These are phyloP conservation scores for Fusarium ambrosium DNA, from an alignment of 2,329 filamentous ascomycete genomes.

Conservation along the genomic window DNA sequence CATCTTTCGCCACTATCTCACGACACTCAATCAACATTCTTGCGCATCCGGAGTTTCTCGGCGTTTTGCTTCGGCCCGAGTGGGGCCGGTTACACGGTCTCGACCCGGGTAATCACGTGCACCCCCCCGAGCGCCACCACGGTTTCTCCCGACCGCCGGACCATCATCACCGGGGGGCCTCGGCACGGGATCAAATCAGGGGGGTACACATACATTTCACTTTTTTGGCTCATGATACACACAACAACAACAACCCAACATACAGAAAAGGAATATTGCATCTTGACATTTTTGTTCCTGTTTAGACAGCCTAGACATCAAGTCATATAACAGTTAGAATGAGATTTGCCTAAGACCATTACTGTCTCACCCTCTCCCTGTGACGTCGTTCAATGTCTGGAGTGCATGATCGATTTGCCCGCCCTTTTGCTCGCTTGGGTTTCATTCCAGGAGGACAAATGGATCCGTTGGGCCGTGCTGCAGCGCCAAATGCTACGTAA, in stretches of 20 bases:
- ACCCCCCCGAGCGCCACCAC: conserved; percentile 21
- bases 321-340: conserved; percentile 29
- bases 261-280: background rate
- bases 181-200: background rate
- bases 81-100: conserved; percentile 33
- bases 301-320: conserved; percentile 34
- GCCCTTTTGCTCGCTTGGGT: background rate
- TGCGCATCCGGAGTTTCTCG: conserved; percentile 29
- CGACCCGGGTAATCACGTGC: conserved; percentile 37
- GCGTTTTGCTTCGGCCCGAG: conserved; percentile 33
- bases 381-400: background rate
- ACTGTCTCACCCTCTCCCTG: background rate
- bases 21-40: conserved; percentile 15
- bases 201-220: conserved; percentile 6
- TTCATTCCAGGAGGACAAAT: background rate
- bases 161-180: background rate
- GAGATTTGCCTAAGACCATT: conserved; percentile 11
- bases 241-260: background rate
- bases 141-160: conserved; percentile 28
- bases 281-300: conserved; percentile 3
- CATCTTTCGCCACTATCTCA: background rate
- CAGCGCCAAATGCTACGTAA: background rate
- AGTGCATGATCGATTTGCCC: background rate
- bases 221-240: conserved; percentile 3
- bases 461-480: background rate